Base-by-base conservation (phyloP, 495 filamentous ascomycete species). In the Aspergillus leporis region DNA sequence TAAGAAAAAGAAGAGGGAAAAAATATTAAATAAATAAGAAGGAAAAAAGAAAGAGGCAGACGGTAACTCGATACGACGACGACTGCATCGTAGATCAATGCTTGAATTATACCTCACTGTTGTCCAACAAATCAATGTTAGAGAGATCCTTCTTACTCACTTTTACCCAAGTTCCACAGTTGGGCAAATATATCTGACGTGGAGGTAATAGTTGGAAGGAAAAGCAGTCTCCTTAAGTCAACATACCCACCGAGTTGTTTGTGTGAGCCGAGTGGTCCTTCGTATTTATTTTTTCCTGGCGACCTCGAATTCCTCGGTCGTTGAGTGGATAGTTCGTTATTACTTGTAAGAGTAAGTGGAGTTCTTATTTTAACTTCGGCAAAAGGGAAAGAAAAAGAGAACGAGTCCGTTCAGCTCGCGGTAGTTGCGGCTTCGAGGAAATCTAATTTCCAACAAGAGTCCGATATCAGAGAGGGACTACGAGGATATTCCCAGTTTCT, bases 261-360 rank as follows among this genome's bases (percentile, higher is more conserved):
- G 43, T 47, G 16, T 9, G 19, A 47, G 43, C 21, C 9, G 43
- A 47, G 21, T 23, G 8, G 21, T 23, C 21, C 13, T 47, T 47
- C 10, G 8, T 47, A 47, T 47, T 47, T 23, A 22, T 23, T 47
- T 13, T 40, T 47, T 47, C 23, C 19, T 47, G 16, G 43, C 16
- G 21, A 47, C 18, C 0, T 22, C 21, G 19, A 21, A 23, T 18
- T 47, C 19, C 43, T 1, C 4, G 23, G 18, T 2, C 40, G 3
- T 47, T 47, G 3, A 23, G 13, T 47, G 38, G 38, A 47, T n/a
- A 3, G 21, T 23, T 7, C 19, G 13, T 1, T n/a, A 47, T 47
- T 47, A 47, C 7, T 47, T 23, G 43, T 23, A 47, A 47, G 19
- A 22, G 43, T 47, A 47, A 14, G 43, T 47, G 43, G 43, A 47